phyloP scores from a whole-genome alignment of 192 early-diverging fungal species.

The Backusella circina region DNA sequence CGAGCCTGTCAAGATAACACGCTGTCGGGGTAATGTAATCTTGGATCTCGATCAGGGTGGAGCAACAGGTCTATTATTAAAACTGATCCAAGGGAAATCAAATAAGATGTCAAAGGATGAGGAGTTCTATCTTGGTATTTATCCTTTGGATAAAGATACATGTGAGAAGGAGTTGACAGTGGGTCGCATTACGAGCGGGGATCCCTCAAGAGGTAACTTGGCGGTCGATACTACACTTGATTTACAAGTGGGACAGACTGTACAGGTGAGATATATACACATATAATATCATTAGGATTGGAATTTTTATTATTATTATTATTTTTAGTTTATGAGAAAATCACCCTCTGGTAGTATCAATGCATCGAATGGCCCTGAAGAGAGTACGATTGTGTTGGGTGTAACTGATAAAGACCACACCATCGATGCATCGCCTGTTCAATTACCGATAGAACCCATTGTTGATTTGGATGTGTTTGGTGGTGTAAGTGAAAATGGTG shows the following conservation, averaged over 20 bases:
- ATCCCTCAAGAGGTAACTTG: conserved; percentile 55
- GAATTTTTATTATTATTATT: not conserved
- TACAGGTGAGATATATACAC: conserved; percentile 40
- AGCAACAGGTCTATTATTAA: conserved; percentile 44
- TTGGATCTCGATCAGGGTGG: conserved; percentile 47
- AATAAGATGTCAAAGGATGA: conserved; percentile 46
- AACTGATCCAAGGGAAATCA: conserved; percentile 30
- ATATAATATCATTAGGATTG: conserved; percentile 8
- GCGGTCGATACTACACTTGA: conserved; percentile 51
- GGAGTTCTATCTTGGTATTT: conserved; percentile 48
- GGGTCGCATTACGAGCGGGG: conserved; percentile 47
- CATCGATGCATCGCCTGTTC: conserved; percentile 4
- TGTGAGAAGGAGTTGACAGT: conserved; percentile 13
- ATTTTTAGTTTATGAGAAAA: conserved; percentile 26
- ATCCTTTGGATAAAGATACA: conserved; percentile 2
- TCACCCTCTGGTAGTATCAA: not conserved
- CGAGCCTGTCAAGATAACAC: conserved; percentile 46
- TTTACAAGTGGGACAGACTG: conserved; percentile 43
- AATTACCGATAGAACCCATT: not conserved
- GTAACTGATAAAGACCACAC: conserved; percentile 22
- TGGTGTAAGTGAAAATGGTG: conserved; percentile 51
- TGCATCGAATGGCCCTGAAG: not conserved
- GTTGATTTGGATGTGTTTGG: conserved; percentile 34
- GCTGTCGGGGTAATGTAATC: conserved; percentile 55
- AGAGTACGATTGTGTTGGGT: conserved; percentile 12